A percentile compares a stretch with the other conserved stretches of the same genome.
Conservation (phyloP, 257 asterid genomes). For the Linaria vulgaris region DNA sequence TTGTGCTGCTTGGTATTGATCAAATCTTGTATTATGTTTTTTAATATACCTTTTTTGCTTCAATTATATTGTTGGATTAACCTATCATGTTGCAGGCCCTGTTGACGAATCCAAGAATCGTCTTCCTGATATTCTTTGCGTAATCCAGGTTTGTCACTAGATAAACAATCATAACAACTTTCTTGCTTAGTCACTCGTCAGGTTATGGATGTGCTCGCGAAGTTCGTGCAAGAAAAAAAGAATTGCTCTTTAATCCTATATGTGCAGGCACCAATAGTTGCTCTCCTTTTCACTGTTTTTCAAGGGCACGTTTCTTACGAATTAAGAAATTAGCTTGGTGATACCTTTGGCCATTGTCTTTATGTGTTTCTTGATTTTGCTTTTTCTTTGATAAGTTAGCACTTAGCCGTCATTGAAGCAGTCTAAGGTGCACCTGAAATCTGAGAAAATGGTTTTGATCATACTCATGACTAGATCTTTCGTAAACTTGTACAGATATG, state of each 20-base stretch:
- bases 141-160: constrained; percentile 62
- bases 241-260: constrained; percentile 10
- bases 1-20: constrained; percentile 84
- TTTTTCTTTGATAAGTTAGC: background rate
- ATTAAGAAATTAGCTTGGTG: background rate
- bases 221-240: constrained; percentile 9
- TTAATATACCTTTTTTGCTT: background rate
- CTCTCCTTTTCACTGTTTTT: background rate
- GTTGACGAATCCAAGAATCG: constrained; percentile 81
- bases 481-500: constrained; percentile 55
- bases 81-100: constrained; percentile 60
- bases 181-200: too few relatives aligned
- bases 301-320: background rate
- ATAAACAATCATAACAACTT: background rate
- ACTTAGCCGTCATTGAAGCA: background rate
- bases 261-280: background rate
- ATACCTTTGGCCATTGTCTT: background rate
- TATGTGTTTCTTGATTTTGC: background rate
- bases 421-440: too few relatives aligned
- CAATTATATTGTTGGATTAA: constrained; percentile 19
- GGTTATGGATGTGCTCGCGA: background rate
- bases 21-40: constrained; percentile 7
- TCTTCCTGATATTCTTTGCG: constrained; percentile 95
- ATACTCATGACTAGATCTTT: constrained; percentile 8
- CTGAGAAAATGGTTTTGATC: constrained; percentile 3